Percentiles rank a stretch among this genome's conserved stretches.
These are phyloP conservation scores for Mortierella polycephala DNA, from an alignment of 371 early-diverging fungal species.

Conservation along the genomic window DNA sequence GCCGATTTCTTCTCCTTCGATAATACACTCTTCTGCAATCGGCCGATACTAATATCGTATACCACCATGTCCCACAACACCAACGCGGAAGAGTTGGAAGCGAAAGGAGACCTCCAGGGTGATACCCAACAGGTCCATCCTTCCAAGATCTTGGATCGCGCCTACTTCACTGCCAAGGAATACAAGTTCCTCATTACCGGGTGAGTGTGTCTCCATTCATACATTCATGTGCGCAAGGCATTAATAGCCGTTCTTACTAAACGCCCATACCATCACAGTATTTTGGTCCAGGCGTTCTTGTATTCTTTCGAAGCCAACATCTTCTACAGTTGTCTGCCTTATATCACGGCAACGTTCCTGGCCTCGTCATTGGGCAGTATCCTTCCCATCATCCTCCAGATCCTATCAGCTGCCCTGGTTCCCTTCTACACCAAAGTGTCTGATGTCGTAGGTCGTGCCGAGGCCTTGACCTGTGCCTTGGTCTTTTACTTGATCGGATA, in stretches of 20 bases:
- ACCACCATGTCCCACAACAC: too few species aligned
- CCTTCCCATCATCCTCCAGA: conserved; percentile 55
- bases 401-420: conserved; percentile 57
- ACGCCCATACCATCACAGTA: background rate
- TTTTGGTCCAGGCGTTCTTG: conserved; percentile 39
- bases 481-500: conserved; percentile 57
- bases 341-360: conserved; percentile 38
- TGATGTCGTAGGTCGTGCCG: conserved; percentile 58
- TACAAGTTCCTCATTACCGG: conserved; percentile 26
- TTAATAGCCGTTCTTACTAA: background rate
- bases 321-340: conserved; percentile 25
- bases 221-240: background rate
- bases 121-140: background rate
- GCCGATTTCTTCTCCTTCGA: background rate
- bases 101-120: background rate
- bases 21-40: too few species aligned
- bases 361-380: conserved; percentile 37
- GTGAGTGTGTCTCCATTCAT: conserved; percentile 5
- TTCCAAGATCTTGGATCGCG: conserved; percentile 24
- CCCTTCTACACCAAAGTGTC: conserved; percentile 62
- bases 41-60: too few species aligned
- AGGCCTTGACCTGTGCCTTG: conserved; percentile 54
- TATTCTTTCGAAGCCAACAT: conserved; percentile 46
- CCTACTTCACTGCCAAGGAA: conserved; percentile 23
- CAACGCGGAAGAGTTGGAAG: background rate